phyloP scores from a whole-genome alignment of 352 stramenopile species.

The Globisporangium nodosum region DNA sequence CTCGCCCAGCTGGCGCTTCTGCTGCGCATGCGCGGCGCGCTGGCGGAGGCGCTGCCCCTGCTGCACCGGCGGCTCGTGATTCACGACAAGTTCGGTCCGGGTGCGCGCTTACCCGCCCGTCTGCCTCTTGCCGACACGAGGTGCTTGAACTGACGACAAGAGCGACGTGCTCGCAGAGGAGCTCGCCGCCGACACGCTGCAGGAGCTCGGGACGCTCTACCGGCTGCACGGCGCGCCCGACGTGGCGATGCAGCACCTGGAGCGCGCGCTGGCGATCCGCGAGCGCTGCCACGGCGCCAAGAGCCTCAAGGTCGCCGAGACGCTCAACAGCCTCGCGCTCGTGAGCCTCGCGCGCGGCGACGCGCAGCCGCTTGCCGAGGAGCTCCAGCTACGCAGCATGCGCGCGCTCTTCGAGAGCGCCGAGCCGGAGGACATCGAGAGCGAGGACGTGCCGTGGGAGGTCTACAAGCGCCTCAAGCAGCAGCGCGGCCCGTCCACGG shows the following conservation, averaged over 20 bases:
- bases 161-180: conserved; percentile 24
- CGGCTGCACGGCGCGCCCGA: conserved; percentile 44
- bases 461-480: conserved; percentile 74
- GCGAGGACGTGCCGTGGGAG: conserved; percentile 72
- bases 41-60: conserved; percentile 59
- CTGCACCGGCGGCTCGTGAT: conserved; percentile 77
- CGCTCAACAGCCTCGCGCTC: conserved; percentile 71
- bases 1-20: conserved; percentile 62
- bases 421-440: conserved; percentile 66
- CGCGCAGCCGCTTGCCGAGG: conserved; percentile 17
- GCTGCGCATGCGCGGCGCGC: conserved; percentile 61
- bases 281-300: conserved; percentile 42
- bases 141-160: too few species aligned
- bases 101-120: conserved; percentile 14
- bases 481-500: conserved; percentile 53
- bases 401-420: conserved; percentile 39
- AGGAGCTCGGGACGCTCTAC: conserved; percentile 66
- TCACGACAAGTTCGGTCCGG: conserved; percentile 71
- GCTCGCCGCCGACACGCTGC: conserved; percentile 51
- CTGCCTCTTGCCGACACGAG: background rate
- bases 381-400: conserved; percentile 53
- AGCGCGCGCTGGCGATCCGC: conserved; percentile 41
- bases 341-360: conserved; percentile 39
- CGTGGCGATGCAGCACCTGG: conserved; percentile 53
- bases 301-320: conserved; percentile 70